Base-by-base conservation (phyloP, 2,329 filamentous ascomycete genomes). In the Monilinia fructigena region DNA sequence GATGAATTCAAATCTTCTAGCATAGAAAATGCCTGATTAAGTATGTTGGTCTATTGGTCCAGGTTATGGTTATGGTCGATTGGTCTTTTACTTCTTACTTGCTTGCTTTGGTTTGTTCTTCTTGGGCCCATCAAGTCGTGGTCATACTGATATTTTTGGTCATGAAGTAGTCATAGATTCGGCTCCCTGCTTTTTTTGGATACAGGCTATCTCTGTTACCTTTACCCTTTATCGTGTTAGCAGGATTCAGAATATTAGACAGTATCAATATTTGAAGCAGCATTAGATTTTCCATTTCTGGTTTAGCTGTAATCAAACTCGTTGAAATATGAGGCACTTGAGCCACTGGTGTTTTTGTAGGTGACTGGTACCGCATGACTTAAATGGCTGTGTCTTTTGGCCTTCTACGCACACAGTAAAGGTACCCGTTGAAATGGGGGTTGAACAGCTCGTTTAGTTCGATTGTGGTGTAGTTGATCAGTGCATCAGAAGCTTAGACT, bases 401-500 rank as follows among this genome's bases (percentile, higher is more conserved):
- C 12, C 12, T 48, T 14, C 28, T 20, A 23, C 42, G 7, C 45
- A 50, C n/a, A 38, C 14, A 48, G n/a, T 48, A n/a, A 47, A 56
- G 62, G 42, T 62, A 53, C 60, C 60, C 48, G 35, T 54, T 53
- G 35, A 40, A 54, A 54, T 38, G 31, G 18, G 35, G 28, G 53
- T 10, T n/a, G 11, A 23, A 26, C 11, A 40, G 42, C 52, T 38
- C 54, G 42, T 48, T 50, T 47, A 38, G 12, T 31, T 53, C 28
- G n/a, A 65, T 59, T 56, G 63, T 48, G 45, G 55, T 28, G 35
- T 47, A n/a, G 26, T 42, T 65, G 63, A 59, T 65, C 45, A 52
- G 35, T 60, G 55, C 63, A 65, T 65, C 20, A 38, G 55, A 60
- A 60, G 63, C 63, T 65, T 61, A 53, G 63, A 45, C 31, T 28